These are phyloP conservation scores for Bothriochloa decipiens DNA, from an alignment of 176 grass and related monocot species.

Conservation along the genomic window DNA sequence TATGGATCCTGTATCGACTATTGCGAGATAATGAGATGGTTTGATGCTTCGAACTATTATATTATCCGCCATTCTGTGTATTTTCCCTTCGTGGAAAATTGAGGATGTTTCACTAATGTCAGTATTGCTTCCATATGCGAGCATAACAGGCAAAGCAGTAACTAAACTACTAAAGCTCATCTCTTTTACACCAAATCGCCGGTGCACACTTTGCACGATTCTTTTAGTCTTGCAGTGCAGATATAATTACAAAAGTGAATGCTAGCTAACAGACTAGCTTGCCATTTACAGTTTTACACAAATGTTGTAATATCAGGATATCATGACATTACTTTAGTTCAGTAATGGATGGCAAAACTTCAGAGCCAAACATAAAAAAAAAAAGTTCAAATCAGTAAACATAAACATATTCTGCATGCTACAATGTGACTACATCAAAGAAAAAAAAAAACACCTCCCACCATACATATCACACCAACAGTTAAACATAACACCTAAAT, in stretches of 20 bases:
- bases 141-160: background rate
- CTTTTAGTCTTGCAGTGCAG: background rate
- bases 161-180: background rate
- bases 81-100: too few relatives aligned
- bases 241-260: background rate
- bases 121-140: background rate
- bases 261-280: background rate
- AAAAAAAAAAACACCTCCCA: background rate
- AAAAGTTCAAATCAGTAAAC: background rate
- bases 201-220: background rate
- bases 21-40: too few relatives aligned
- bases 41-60: too few relatives aligned
- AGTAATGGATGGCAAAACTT: background rate
- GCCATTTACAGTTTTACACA: slow-evolving; percentile 10
- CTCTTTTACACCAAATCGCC: background rate
- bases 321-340: background rate
- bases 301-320: background rate
- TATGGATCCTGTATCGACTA: too few relatives aligned
- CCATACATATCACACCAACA: background rate
- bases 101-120: background rate
- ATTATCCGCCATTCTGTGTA: too few relatives aligned
- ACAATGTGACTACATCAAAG: background rate
- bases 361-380: background rate
- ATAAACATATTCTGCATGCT: slow-evolving; percentile 8
- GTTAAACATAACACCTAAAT: background rate